Conservation (phyloP, 768 basidiomycete species). For the Lactarius akahatsu region DNA sequence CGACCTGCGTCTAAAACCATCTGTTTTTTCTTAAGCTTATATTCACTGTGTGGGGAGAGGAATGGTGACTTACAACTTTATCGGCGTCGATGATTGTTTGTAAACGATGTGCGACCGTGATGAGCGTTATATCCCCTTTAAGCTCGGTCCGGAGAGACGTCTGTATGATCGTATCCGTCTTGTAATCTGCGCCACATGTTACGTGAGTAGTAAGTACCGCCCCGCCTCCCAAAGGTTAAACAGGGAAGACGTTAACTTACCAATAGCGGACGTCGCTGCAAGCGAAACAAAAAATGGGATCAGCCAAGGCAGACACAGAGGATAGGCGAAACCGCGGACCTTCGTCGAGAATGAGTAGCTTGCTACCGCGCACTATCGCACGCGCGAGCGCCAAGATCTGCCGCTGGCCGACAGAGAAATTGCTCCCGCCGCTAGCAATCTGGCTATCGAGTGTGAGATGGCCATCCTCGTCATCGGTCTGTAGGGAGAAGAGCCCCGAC, state of each 20-base stretch:
- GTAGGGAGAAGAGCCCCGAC: constrained; percentile 46
- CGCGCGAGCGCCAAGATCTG: constrained; percentile 61
- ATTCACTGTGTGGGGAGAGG: too few relatives aligned
- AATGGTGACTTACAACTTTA: constrained; percentile 44
- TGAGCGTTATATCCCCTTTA: constrained; percentile 45
- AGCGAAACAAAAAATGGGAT: neutral
- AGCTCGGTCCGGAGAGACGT: constrained; percentile 50
- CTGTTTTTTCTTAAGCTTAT: constrained; percentile 30
- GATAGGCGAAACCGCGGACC: constrained; percentile 33
- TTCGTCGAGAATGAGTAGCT: constrained; percentile 59
- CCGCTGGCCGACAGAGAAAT: constrained; percentile 58
- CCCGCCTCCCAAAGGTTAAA: too few relatives aligned
- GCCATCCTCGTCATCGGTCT: constrained; percentile 39
- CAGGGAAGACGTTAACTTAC: constrained; percentile 27
- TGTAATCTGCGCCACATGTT: constrained; percentile 42
- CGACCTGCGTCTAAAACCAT: constrained; percentile 46
- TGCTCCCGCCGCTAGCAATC: constrained; percentile 46
- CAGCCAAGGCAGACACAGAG: neutral
- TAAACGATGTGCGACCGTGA: constrained; percentile 60
- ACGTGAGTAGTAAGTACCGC: neutral
- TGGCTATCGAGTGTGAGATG: constrained; percentile 46
- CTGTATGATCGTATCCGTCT: constrained; percentile 59
- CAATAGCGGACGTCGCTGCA: constrained; percentile 48
- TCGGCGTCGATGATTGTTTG: constrained; percentile 63
- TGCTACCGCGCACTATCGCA: constrained; percentile 56